phyloP scores from a whole-genome alignment of 2,329 filamentous ascomycete species.

The Pleoardoris graminearum region DNA sequence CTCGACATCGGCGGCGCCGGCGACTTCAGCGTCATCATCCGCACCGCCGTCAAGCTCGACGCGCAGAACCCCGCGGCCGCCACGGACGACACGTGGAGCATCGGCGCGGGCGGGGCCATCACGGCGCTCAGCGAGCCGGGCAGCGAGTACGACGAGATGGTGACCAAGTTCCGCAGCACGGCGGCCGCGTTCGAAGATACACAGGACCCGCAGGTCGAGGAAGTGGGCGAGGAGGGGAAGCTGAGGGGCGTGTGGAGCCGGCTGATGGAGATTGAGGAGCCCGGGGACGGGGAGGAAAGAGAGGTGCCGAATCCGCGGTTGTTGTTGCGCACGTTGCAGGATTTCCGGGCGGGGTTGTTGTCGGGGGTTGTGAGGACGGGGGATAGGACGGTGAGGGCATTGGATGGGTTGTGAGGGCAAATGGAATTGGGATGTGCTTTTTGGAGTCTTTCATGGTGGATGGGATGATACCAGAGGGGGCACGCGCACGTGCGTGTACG shows the following conservation, averaged over 20 bases:
- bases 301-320: background rate
- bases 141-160: slow-evolving; percentile 90
- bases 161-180: slow-evolving; percentile 47
- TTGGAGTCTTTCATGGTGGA: no score
- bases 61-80: background rate
- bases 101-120: slow-evolving; percentile 89
- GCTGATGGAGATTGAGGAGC: background rate
- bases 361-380: background rate
- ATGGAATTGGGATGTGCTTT: background rate
- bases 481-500: no score
- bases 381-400: background rate
- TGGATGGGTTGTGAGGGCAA: background rate
- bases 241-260: slow-evolving; percentile 4
- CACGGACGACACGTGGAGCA: slow-evolving; percentile 68
- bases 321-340: slow-evolving; percentile 8
- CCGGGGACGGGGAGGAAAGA: background rate
- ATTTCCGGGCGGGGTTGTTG: slow-evolving; percentile 6
- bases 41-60: slow-evolving; percentile 67
- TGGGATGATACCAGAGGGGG: no score
- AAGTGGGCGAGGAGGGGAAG: background rate
- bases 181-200: slow-evolving; percentile 31
- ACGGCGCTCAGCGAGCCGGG: slow-evolving; percentile 79
- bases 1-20: slow-evolving; percentile 82
- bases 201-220: slow-evolving; percentile 14
- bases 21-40: slow-evolving; percentile 90